Evolutionary conservation across 768 basidiomycete species (phyloP).

Genomic region (Boletus pseudopeckii): DNA sequence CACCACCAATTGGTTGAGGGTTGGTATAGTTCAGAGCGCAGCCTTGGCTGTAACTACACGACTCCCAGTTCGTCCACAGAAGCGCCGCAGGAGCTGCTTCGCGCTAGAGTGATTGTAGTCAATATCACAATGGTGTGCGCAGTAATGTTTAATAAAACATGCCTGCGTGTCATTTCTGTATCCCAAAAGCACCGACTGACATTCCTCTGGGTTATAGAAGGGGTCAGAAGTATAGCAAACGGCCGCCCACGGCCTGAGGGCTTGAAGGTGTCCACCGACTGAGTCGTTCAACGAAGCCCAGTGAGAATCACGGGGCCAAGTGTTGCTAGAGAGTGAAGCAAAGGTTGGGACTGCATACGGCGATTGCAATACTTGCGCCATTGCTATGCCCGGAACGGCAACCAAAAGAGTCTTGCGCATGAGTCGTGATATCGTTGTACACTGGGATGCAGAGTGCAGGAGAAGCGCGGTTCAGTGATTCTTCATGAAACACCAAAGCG

Average conservation of each 20-base stretch:
- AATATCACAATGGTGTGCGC: background rate
- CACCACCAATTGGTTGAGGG: conserved; percentile 14
- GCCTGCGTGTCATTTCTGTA: conserved; percentile 17
- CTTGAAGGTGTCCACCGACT: conserved; percentile 15
- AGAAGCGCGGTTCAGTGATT: background rate
- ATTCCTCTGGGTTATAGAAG: conserved; percentile 13
- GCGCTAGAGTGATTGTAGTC: conserved; percentile 10
- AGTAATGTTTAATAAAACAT: background rate
- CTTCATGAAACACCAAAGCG: no score
- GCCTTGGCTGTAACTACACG: conserved; percentile 15
- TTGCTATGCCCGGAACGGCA: background rate
- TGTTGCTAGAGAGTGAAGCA: background rate
- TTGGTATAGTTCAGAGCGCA: conserved; percentile 19
- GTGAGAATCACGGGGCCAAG: conserved; percentile 7
- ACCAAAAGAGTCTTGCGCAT: conserved; percentile 2
- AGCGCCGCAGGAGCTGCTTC: conserved; percentile 18
- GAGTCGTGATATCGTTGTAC: background rate
- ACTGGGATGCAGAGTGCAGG: background rate
- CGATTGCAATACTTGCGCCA: background rate
- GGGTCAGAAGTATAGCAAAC: conserved; percentile 21
- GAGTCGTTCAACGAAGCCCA: conserved; percentile 17
- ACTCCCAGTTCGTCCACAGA: conserved; percentile 24
- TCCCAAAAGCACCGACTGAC: conserved; percentile 10
- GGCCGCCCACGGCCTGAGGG: conserved; percentile 22
- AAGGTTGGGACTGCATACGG: conserved; percentile 8